Conservation (phyloP, 2,329 filamentous ascomycete genomes). For the Botryotinia convoluta region DNA sequence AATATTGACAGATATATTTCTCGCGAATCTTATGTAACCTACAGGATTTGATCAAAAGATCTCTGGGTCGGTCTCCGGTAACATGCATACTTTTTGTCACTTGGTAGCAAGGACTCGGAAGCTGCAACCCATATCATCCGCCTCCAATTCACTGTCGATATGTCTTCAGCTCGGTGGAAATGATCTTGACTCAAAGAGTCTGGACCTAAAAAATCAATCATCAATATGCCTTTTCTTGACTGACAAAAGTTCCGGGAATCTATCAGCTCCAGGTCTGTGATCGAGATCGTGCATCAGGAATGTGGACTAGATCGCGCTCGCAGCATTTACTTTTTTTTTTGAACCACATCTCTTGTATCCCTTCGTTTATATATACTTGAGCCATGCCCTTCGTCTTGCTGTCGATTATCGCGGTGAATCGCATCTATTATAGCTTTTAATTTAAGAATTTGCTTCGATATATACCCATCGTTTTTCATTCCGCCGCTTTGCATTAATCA, state of each 20-base stretch:
- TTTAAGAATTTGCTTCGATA: neutral
- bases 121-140: slow-evolving; percentile 15
- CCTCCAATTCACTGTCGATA: slow-evolving; percentile 5
- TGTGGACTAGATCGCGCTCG: slow-evolving; percentile 10
- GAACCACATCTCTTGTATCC: neutral
- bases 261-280: slow-evolving; percentile 16
- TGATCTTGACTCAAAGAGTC: slow-evolving; percentile 17
- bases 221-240: slow-evolving; percentile 7
- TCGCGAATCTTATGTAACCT: slow-evolving; percentile 20
- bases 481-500: neutral
- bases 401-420: neutral
- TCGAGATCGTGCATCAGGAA: slow-evolving; percentile 16
- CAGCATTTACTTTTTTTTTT: slow-evolving; percentile 12
- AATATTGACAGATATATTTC: slow-evolving; percentile 18
- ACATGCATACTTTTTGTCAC: slow-evolving; percentile 16
- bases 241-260: neutral
- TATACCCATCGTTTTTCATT: neutral
- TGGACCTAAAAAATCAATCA: neutral
- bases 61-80: slow-evolving; percentile 13
- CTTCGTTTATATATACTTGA: slow-evolving; percentile 12
- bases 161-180: slow-evolving; percentile 13
- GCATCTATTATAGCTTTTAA: neutral
- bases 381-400: neutral
- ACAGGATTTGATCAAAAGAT: slow-evolving; percentile 14
- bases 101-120: slow-evolving; percentile 17